Evolutionary conservation across 768 basidiomycete species (phyloP).

Genomic region (Tylopilus subfusipes): DNA sequence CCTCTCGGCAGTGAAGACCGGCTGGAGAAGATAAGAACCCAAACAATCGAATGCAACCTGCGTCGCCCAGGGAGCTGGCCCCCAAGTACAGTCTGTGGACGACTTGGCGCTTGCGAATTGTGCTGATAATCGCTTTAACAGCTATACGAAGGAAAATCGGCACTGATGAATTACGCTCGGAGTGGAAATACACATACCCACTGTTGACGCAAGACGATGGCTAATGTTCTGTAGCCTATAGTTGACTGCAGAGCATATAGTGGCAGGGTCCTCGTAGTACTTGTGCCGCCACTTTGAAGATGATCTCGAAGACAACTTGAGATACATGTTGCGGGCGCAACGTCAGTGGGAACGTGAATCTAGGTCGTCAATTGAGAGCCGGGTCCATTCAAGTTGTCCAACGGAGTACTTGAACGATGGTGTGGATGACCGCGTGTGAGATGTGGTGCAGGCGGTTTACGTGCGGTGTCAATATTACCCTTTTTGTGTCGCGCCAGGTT

Average conservation of each 20-base stretch:
- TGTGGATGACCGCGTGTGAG: constrained; percentile 15
- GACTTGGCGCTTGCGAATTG: constrained; percentile 42
- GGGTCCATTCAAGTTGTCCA: no score
- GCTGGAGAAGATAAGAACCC: constrained; percentile 48
- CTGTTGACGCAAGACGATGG: constrained; percentile 27
- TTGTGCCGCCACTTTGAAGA: constrained; percentile 24
- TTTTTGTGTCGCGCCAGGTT: background rate
- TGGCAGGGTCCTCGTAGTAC: constrained; percentile 29
- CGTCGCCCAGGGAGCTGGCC: constrained; percentile 54
- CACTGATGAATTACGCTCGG: background rate
- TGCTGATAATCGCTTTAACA: constrained; percentile 45
- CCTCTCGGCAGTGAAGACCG: constrained; percentile 39
- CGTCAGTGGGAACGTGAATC: background rate
- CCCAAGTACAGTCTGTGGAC: constrained; percentile 55
- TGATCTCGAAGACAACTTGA: constrained; percentile 20
- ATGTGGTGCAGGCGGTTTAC: background rate
- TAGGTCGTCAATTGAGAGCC: background rate
- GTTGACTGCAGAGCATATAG: constrained; percentile 25
- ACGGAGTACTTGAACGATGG: background rate
- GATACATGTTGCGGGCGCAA: constrained; percentile 18
- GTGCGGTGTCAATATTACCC: background rate
- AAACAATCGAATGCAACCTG: constrained; percentile 54
- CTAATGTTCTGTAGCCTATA: constrained; percentile 25
- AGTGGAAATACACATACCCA: constrained; percentile 17
- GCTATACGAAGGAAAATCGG: constrained; percentile 34